Evolutionary conservation across 345 rosid species (phyloP).

Genomic region (Angophora floribunda): DNA sequence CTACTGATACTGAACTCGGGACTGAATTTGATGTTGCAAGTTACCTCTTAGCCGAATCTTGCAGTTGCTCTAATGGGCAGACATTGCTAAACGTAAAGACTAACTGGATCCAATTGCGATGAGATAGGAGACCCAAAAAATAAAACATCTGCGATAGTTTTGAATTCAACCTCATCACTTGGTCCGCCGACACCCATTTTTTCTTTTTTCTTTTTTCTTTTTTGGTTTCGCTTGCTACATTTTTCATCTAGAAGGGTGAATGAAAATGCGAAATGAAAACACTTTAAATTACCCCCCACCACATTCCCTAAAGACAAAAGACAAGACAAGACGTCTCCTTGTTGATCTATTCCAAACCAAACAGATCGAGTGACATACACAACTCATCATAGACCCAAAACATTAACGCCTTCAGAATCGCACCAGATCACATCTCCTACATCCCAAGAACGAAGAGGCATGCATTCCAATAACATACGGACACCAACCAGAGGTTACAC

Average conservation of each 20-base stretch:
- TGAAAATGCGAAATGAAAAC: not conserved
- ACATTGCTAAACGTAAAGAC: not conserved
- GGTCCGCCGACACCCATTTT: not conserved
- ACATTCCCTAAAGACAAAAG: not conserved
- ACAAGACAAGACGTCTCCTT: not conserved
- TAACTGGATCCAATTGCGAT: not conserved
- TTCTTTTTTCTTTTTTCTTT: no score
- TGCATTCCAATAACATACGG: not conserved
- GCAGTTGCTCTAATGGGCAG: not conserved
- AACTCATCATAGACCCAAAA: not conserved
- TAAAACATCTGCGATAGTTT: not conserved
- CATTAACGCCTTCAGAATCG: not conserved
- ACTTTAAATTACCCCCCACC: not conserved
- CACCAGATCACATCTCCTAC: not conserved
- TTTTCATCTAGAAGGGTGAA: not conserved
- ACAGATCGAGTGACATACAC: not conserved
- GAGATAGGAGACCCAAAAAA: not conserved
- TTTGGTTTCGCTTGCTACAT: not conserved
- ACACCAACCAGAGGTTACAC: not conserved
- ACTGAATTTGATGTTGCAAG: not conserved
- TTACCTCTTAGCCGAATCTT: not conserved
- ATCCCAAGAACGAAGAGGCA: not conserved
- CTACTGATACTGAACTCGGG: not conserved
- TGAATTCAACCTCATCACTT: not conserved
- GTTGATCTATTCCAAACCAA: not conserved